Evolutionary conservation across 805 yeast genomes (phyloP).

Genomic region (Zygosaccharomyces kombuchaensis): DNA sequence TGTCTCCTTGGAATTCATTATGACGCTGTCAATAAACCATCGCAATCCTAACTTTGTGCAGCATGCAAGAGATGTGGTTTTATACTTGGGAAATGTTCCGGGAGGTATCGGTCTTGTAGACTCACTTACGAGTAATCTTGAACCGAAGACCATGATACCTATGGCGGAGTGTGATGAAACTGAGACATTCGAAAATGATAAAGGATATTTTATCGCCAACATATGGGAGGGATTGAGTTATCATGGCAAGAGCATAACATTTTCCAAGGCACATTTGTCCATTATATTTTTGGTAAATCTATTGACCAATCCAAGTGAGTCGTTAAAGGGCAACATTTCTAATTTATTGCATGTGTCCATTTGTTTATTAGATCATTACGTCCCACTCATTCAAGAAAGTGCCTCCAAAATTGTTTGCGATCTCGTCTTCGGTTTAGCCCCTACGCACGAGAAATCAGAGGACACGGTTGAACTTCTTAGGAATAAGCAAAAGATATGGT

Average conservation of each 20-base stretch:
- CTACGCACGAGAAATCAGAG: slow-evolving; percentile 49
- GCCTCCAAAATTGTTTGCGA: slow-evolving; percentile 73
- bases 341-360: slow-evolving; percentile 73
- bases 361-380: slow-evolving; percentile 82
- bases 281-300: slow-evolving; percentile 81
- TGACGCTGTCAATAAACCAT: slow-evolving; percentile 61
- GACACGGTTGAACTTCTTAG: slow-evolving; percentile 57
- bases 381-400: slow-evolving; percentile 76
- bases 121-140: slow-evolving; percentile 60
- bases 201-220: slow-evolving; percentile 74
- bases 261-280: slow-evolving; percentile 84
- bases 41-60: slow-evolving; percentile 73
- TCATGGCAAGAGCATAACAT: slow-evolving; percentile 63
- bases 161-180: slow-evolving; percentile 39
- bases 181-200: slow-evolving; percentile 35
- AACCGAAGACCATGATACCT: slow-evolving; percentile 90
- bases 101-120: slow-evolving; percentile 55
- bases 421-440: slow-evolving; percentile 58
- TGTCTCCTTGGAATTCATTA: slow-evolving; percentile 64
- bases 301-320: slow-evolving; percentile 60
- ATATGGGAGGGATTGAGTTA: slow-evolving; percentile 53
- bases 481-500: slow-evolving; percentile 58
- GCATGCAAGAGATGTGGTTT: slow-evolving; percentile 73
- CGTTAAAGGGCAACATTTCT: slow-evolving; percentile 58
- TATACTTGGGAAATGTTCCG: slow-evolving; percentile 55